Conservation (phyloP, 2,329 filamentous ascomycete species). For the Biscogniauxia marginata region DNA sequence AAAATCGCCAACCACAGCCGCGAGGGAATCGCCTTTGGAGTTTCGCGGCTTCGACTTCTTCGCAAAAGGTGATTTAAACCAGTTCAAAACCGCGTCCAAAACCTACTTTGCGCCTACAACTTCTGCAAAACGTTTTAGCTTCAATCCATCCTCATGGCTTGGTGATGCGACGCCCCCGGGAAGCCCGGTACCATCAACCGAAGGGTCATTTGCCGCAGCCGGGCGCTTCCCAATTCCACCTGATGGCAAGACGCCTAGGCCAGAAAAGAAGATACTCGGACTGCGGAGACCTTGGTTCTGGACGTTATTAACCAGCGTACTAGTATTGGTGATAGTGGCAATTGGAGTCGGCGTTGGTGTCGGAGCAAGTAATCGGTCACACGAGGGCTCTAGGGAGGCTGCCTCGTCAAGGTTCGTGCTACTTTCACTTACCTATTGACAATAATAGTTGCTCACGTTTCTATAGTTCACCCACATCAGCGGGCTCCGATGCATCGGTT, state of each 20-base stretch:
- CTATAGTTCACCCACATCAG: slow-evolving; percentile 2
- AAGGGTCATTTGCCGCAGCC: slow-evolving; percentile 3
- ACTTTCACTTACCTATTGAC: neutral
- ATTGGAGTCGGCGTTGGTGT: slow-evolving; percentile 39
- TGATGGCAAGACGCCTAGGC: slow-evolving; percentile 8
- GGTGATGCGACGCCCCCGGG: slow-evolving; percentile 31
- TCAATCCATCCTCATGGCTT: slow-evolving; percentile 29
- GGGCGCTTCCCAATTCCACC: slow-evolving; percentile 8
- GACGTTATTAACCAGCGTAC: slow-evolving; percentile 30
- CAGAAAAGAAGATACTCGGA: slow-evolving; percentile 27
- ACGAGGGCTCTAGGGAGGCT: slow-evolving; percentile 8
- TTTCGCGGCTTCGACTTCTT: slow-evolving; percentile 34
- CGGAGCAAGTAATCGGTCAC: slow-evolving; percentile 27
- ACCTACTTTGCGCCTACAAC: slow-evolving; percentile 24
- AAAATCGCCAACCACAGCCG: neutral
- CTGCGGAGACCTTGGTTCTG: slow-evolving; percentile 36
- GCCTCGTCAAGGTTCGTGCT: slow-evolving; percentile 26
- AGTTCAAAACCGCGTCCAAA: slow-evolving; percentile 27
- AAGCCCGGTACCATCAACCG: slow-evolving; percentile 19
- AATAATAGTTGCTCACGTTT: neutral
- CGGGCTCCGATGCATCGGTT: slow-evolving; percentile 2
- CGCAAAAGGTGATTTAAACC: slow-evolving; percentile 30
- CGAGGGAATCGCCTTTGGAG: slow-evolving; percentile 17
- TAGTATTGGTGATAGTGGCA: slow-evolving; percentile 33
- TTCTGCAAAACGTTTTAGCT: slow-evolving; percentile 9